These are phyloP conservation scores for Niveomyces coronatus DNA, from an alignment of 2,329 filamentous ascomycete species.

Conservation along the genomic window DNA sequence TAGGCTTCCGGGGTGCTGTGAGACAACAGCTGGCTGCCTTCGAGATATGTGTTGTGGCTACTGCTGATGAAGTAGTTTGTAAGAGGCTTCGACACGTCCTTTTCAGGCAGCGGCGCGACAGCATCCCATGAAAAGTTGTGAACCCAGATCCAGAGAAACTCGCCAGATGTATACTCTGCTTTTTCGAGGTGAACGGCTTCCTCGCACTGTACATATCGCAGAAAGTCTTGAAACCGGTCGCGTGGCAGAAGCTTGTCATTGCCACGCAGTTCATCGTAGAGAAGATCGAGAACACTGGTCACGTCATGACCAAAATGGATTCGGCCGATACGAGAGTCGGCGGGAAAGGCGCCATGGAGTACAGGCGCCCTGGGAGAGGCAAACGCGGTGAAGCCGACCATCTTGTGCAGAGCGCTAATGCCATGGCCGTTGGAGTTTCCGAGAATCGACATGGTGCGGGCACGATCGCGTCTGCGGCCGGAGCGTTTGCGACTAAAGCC, in stretches of 20 bases:
- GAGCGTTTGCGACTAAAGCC: background rate
- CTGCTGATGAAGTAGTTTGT: conserved; percentile 91
- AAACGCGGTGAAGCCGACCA: conserved; percentile 25
- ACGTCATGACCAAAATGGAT: conserved; percentile 38
- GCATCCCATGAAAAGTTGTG: conserved; percentile 34
- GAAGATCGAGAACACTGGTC: conserved; percentile 34
- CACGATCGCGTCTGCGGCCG: conserved; percentile 18
- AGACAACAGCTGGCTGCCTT: conserved; percentile 75
- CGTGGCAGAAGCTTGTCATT: conserved; percentile 19
- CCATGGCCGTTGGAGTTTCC: conserved; percentile 24
- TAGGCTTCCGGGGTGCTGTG: conserved; percentile 71
- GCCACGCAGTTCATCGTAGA: conserved; percentile 37
- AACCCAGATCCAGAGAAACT: conserved; percentile 42
- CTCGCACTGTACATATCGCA: conserved; percentile 41
- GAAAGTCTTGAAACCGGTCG: conserved; percentile 35
- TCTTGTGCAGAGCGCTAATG: conserved; percentile 18
- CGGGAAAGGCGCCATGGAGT: conserved; percentile 17
- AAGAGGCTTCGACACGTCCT: conserved; percentile 57
- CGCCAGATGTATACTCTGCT: conserved; percentile 33
- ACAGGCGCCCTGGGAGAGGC: conserved; percentile 19
- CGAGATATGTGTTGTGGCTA: conserved; percentile 89
- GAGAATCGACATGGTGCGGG: conserved; percentile 30
- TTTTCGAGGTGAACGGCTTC: conserved; percentile 22
- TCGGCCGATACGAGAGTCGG: conserved; percentile 15
- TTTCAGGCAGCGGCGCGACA: conserved; percentile 30